Percentiles rank a stretch among this genome's conserved stretches.
Conservation (phyloP, 345 rosid species). For the Citrus australasica region DNA sequence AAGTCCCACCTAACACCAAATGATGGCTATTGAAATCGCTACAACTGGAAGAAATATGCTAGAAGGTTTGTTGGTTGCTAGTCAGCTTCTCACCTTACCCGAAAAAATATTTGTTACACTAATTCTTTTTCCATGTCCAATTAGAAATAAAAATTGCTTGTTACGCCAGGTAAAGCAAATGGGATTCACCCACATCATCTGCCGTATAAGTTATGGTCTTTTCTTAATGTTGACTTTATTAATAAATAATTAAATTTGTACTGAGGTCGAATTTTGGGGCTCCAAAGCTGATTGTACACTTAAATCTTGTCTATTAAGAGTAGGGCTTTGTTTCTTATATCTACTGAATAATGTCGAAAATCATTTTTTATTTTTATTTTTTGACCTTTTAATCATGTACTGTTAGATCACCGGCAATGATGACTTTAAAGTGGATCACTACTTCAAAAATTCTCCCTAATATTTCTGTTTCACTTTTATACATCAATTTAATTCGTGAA, state of each 20-base stretch:
- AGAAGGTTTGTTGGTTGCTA: conserved; percentile 9
- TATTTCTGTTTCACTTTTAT: not conserved
- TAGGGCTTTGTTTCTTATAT: not conserved
- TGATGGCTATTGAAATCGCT: not conserved
- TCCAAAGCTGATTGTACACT: not conserved
- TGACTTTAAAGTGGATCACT: not conserved
- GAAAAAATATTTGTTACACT: not conserved
- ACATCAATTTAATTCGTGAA: not conserved
- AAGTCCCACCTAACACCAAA: conserved; percentile 4
- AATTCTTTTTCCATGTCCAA: not conserved
- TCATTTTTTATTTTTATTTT: too few relatives aligned
- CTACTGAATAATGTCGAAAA: too few relatives aligned
- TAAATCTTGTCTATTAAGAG: not conserved
- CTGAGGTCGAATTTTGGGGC: not conserved
- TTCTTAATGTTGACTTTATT: too few relatives aligned
- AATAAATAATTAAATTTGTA: too few relatives aligned
- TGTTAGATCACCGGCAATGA: not conserved
- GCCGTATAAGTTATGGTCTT: not conserved
- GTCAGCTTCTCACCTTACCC: conserved; percentile 29
- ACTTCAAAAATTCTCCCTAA: not conserved
- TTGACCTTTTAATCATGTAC: too few relatives aligned
- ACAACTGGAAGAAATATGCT: conserved; percentile 4
- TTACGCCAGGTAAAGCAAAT: not conserved
- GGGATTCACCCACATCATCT: not conserved
- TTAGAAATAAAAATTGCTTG: not conserved